Base-by-base conservation (phyloP, 805 yeast genomes). In the Kazachstania martiniae region DNA sequence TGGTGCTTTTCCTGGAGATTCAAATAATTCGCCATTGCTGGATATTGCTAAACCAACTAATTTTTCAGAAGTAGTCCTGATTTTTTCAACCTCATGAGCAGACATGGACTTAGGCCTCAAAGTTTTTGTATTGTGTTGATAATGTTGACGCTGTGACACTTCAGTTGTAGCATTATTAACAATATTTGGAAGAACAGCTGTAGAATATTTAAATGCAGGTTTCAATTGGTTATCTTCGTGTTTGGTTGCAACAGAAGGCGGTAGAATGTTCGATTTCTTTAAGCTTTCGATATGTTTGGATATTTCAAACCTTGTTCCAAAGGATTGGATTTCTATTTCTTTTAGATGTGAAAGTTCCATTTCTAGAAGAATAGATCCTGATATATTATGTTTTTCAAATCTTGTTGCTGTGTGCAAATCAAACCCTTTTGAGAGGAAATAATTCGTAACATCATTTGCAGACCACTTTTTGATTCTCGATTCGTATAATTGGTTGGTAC, bases 251-350 rank as follows among this genome's bases (percentile, higher is more conserved):
- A 19, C 10, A 8, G 22, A 10, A 10, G 22, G 8, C 9, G 22
- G 9, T 8, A 13, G n/a, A 9, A 9, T n/a, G n/a, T 21, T 14
- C 9, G 18, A 15, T 5, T 19, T 9, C 19, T 53, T 53, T 45
- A 82, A 61, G 24, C 74, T 71, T 52, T 84, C 91, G 47, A 91
- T 89, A 51, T 83, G 94, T 50, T 84, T 86, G 56, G 74, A 77
- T 25, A 91, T 72, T 54, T 86, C 95, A 57, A 86, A 91, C 39
- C 99, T 70, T 0, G 95, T 85, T 17, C 99, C 99, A 62, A 91
- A 91, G 3, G 94, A 82, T 27, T 75, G 67, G 31, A 91, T 91
- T 33, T 86, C 97, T 37, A 91, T 63, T 55, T 91, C 98, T 54
- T 89, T 91, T 49, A 91, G 66, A 49, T 82, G 80, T 2, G 84